These are phyloP conservation scores for Porcisia hertigi DNA, from an alignment of 208 protist species.

Conservation along the genomic window DNA sequence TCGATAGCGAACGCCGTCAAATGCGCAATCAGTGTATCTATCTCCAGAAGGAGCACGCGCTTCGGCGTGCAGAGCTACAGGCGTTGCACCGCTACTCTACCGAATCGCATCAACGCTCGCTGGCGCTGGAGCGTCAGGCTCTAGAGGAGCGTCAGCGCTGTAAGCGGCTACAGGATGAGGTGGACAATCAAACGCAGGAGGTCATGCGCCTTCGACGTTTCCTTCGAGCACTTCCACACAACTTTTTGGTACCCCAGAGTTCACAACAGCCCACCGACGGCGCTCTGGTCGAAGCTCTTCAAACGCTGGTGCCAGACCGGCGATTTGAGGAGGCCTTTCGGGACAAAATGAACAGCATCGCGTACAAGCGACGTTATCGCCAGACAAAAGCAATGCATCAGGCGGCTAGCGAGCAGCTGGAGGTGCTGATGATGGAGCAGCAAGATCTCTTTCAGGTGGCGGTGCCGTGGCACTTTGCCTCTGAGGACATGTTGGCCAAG, in stretches of 20 bases:
- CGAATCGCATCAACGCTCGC: constrained; percentile 33
- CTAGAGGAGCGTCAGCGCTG: constrained; percentile 21
- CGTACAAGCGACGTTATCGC: constrained; percentile 37
- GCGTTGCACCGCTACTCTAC: constrained; percentile 29
- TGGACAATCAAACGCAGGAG: constrained; percentile 39
- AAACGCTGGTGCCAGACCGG: constrained; percentile 61
- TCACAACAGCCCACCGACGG: neutral
- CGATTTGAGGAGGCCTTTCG: constrained; percentile 74
- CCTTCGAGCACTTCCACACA: constrained; percentile 40
- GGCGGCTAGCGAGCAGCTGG: constrained; percentile 32
- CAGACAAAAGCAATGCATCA: constrained; percentile 32
- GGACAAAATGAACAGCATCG: constrained; percentile 74
- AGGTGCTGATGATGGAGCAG: constrained; percentile 44
- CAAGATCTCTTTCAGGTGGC: constrained; percentile 30
- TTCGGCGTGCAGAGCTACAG: constrained; percentile 15
- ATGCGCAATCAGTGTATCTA: constrained; percentile 24
- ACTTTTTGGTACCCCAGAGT: constrained; percentile 19
- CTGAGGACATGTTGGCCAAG: neutral
- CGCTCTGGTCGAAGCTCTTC: constrained; percentile 2
- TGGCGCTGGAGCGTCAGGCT: constrained; percentile 23
- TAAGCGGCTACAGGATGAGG: constrained; percentile 23
- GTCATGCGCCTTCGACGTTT: constrained; percentile 53
- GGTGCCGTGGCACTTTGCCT: neutral
- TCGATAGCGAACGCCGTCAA: constrained; percentile 64
- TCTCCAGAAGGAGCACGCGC: constrained; percentile 34